Base-by-base conservation (phyloP, 2,329 filamentous ascomycete genomes). In the Hymenoscyphus scutula region DNA sequence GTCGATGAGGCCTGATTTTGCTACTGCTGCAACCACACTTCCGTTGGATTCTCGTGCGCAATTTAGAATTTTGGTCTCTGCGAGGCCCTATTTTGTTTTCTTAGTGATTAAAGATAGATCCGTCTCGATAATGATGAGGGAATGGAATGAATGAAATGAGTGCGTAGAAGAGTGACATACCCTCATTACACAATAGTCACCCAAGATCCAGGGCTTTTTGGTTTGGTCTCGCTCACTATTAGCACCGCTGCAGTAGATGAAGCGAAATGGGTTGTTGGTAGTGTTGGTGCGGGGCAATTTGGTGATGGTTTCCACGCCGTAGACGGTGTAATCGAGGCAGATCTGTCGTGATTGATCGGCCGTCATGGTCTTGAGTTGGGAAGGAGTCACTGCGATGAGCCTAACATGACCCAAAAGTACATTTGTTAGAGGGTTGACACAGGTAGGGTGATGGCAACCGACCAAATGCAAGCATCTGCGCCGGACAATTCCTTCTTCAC, bases 231-330 rank as follows among this genome's bases (percentile, higher is more conserved):
- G 76, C 65, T 78, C 76, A 2, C 76, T 74, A 0, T 69, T 72
- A 1, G 72, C 67, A 2, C 81, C 83, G 65, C 81, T 84, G 63
- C 80, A 75, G 67, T 82, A 83, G 2, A 82, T 57, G 62, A 82
- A 83, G 1, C 77, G 77, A 37, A 82, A 73, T 0, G 80, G 78
- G 15, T 38, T 19, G 25, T 30, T 34, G 27, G 23, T 27, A 13
- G 38, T 11, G 25, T 30, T 34, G 27, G 3, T 29, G 27, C 27
- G 19, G 13, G 48, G 48, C 19, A 53, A 29, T 17, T 25, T 29
- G 27, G 48, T 25, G 2, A 81, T 74, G 0, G 74, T 73, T n/a
- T 78, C 68, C 25, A 80, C 64, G 0, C 72, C 75, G 1, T 60
- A 65, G 2, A 76, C 54, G 0, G 77, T 74, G 60, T 73, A 77